Conservation (phyloP, 75 land plant genomes). For the Pseudotsuga menziesii region DNA sequence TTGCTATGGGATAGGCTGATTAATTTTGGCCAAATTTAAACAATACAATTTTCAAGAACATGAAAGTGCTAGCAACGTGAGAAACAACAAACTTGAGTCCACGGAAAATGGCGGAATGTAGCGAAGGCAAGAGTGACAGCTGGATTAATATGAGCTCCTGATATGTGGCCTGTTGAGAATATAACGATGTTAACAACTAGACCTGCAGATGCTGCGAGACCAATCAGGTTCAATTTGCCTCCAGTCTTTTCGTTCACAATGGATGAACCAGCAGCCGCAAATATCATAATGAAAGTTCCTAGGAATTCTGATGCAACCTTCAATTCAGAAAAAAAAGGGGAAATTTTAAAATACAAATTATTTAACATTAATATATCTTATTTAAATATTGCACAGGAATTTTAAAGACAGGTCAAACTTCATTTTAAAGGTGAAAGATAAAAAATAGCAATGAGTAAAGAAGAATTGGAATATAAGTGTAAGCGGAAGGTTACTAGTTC, state of each 20-base stretch:
- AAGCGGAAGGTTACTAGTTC: too few relatives aligned
- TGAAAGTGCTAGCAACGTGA: background rate
- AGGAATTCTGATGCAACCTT: conserved; percentile 86
- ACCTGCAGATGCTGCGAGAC: conserved; percentile 69
- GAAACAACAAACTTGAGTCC: conserved; percentile 47
- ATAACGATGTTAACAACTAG: conserved; percentile 82
- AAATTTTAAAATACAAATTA: too few relatives aligned
- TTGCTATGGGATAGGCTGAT: too few relatives aligned
- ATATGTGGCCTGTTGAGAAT: conserved; percentile 82
- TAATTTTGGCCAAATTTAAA: too few relatives aligned
- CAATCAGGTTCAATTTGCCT: conserved; percentile 56
- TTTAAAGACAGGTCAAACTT: background rate
- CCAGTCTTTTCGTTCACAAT: conserved; percentile 78
- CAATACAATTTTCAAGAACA: background rate
- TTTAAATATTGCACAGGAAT: background rate
- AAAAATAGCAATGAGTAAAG: too few relatives aligned
- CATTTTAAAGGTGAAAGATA: too few relatives aligned
- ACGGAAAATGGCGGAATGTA: conserved; percentile 82
- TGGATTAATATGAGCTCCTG: conserved; percentile 90
- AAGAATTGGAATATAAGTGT: too few relatives aligned
- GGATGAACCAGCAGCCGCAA: conserved; percentile 63
- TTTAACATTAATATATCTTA: too few relatives aligned
- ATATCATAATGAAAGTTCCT: conserved; percentile 86
- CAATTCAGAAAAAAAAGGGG: too few relatives aligned
- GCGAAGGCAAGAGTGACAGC: conserved; percentile 86